Evolutionary conservation across 2,329 filamentous ascomycete genomes (phyloP), one percentile per base, ranked within the genome.

Genomic region (Mariannaea sp.): DNA sequence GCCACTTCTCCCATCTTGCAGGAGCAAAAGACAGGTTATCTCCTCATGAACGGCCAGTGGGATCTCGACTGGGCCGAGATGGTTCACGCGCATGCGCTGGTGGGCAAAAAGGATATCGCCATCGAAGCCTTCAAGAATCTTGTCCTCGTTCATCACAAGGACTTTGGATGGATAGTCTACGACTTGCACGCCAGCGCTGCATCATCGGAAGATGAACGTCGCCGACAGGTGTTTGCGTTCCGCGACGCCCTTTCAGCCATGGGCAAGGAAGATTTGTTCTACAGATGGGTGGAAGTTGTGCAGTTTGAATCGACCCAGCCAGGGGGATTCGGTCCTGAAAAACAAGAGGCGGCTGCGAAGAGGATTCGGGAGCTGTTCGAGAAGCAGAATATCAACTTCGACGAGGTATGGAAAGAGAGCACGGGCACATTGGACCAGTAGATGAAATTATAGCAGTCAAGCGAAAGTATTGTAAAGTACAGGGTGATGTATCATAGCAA

Each of bases 191-290:
- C 81, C 55, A 77, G 79, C 51, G 72, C 75, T 14, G 71, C 74
- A 1, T 71, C 71, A 2, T 77, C 80, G 35, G 83, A 88, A 60
- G 86, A 89, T 53, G 80, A 85, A 56, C 81, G 82, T 41, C 76
- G 86, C 61, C 82, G 85, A 58, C 90, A 94, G 72, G 86, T 97
- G 7, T 83, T 94, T 57, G 80, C 82, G 3, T 95, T 97, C 70
- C 86, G 90, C 64, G 88, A 94, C 36, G 85, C 85, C 16, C 78
- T 97, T 62, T 80, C 82, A 1, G 80, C 80, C 3, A 79, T 94
- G 71, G 91, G 88, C 36, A 96, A 96, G 73, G 92, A 96, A 71
- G 85, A 88, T 59, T 71, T 97, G 47, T 97, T 97, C 75, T 96
- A 89, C 75, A 84, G 88, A 49, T 96, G 92, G 91, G 89, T 96